Evolutionary conservation across 257 asterid species (phyloP).

Genomic region (Capsicum chinense): DNA sequence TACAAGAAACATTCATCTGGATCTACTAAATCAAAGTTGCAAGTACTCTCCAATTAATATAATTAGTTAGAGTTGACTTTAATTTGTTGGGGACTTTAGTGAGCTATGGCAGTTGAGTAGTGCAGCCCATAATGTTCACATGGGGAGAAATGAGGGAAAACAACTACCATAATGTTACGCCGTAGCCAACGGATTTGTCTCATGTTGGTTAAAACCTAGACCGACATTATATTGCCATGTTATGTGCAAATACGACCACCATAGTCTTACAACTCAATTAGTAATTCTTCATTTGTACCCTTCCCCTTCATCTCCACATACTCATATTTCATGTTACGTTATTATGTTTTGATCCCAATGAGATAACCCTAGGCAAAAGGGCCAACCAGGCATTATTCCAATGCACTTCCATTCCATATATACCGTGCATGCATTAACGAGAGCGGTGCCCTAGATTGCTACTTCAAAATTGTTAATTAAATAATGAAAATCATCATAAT

Average conservation of each 20-base stretch:
- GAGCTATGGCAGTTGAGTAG: background rate
- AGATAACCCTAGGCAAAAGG: background rate
- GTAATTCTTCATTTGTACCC: background rate
- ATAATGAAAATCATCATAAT: too few relatives aligned
- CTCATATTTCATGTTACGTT: background rate
- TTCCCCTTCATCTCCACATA: too few relatives aligned
- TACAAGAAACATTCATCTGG: slow-evolving; percentile 21
- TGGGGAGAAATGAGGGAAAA: background rate
- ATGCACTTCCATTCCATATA: background rate
- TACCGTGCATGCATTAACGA: background rate
- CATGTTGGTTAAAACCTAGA: slow-evolving; percentile 19
- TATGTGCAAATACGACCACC: background rate
- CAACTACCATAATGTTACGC: background rate
- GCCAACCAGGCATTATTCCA: background rate
- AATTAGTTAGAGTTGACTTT: slow-evolving; percentile 3
- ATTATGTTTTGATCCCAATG: slow-evolving; percentile 22
- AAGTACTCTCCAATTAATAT: background rate
- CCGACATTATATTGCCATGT: background rate
- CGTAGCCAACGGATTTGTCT: background rate
- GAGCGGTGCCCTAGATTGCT: background rate
- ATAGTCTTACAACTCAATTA: background rate
- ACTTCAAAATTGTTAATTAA: too few relatives aligned
- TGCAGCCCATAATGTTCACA: slow-evolving; percentile 14
- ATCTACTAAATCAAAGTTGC: background rate
- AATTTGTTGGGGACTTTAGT: background rate